These are phyloP conservation scores for Fonsecaea monophora DNA, from an alignment of 2,329 filamentous ascomycete genomes.

Conservation along the genomic window DNA sequence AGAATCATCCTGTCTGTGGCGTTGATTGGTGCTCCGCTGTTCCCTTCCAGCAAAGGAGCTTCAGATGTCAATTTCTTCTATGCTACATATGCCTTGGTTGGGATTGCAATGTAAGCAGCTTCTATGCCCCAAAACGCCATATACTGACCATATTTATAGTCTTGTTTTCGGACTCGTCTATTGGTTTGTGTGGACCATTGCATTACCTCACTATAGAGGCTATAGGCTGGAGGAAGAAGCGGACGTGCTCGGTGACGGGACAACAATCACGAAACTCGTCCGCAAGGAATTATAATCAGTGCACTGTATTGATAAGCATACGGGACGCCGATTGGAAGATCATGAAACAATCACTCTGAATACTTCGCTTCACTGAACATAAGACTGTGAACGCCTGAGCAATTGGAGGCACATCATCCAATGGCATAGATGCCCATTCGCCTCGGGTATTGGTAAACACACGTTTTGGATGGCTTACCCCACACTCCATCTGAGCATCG, in stretches of 20 bases:
- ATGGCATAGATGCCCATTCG: conserved; percentile 25
- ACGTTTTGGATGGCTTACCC: conserved; percentile 25
- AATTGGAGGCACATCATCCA: conserved; percentile 29
- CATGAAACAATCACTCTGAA: conserved; percentile 7
- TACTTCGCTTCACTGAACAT: conserved; percentile 13
- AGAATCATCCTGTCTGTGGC: conserved; percentile 61
- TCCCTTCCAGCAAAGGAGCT: conserved; percentile 61
- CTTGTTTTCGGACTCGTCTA: conserved; percentile 66
- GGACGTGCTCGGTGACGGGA: conserved; percentile 69
- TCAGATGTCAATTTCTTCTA: conserved; percentile 58
- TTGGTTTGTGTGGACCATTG: conserved; percentile 71
- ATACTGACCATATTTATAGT: conserved; percentile 48
- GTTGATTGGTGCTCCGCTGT: conserved; percentile 67
- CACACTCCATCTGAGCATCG: conserved; percentile 34
- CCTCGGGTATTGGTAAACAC: conserved; percentile 20
- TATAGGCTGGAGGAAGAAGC: conserved; percentile 69
- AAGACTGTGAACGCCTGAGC: conserved; percentile 13
- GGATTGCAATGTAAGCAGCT: conserved; percentile 49
- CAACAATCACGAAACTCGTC: conserved; percentile 66
- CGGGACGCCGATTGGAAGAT: conserved; percentile 18
- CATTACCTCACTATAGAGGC: conserved; percentile 64
- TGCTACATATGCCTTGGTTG: conserved; percentile 61
- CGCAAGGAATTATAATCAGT: conserved; percentile 40
- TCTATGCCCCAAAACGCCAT: background rate
- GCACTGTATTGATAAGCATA: conserved; percentile 36